A percentile compares a stretch with the other conserved stretches of the same genome.
Conservation (phyloP, 352 stramenopile genomes). For the Peronospora destructor region DNA sequence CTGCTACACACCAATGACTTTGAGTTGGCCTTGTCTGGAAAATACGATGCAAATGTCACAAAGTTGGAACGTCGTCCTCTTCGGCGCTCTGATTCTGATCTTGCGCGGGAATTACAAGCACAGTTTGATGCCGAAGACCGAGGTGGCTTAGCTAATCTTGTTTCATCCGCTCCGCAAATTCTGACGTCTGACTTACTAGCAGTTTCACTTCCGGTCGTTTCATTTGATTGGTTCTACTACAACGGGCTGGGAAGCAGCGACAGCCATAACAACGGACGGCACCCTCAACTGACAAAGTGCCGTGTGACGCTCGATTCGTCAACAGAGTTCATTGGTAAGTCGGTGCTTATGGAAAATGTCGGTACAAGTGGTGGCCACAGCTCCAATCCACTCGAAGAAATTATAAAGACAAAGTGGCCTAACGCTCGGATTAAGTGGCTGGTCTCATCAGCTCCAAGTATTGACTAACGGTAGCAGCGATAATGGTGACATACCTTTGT, state of each 20-base stretch:
- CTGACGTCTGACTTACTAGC: background rate
- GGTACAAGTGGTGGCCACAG: conserved; percentile 38
- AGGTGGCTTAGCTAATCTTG: conserved; percentile 1
- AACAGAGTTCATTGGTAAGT: conserved; percentile 57
- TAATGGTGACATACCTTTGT: too few relatives aligned
- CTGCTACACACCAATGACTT: conserved; percentile 67
- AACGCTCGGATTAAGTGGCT: conserved; percentile 46
- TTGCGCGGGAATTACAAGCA: conserved; percentile 61
- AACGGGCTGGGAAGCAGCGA: conserved; percentile 20
- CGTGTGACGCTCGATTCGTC: conserved; percentile 29
- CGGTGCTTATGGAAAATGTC: conserved; percentile 47
- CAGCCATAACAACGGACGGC: background rate
- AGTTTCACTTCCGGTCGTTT: background rate
- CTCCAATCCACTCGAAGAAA: conserved; percentile 57
- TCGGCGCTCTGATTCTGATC: conserved; percentile 59
- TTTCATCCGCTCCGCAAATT: background rate
- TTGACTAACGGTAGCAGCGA: conserved; percentile 30
- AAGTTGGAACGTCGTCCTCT: conserved; percentile 2
- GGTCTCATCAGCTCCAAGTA: conserved; percentile 30
- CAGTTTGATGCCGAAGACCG: conserved; percentile 61
- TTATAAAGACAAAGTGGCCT: conserved; percentile 74
- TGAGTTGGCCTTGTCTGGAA: conserved; percentile 51
- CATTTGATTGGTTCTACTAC: conserved; percentile 38
- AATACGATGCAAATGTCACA: conserved; percentile 21
- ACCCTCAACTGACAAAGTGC: conserved; percentile 42